Evolutionary conservation across 169 alveolate genomes (phyloP).

Genomic region (Eimeria mitis): DNA sequence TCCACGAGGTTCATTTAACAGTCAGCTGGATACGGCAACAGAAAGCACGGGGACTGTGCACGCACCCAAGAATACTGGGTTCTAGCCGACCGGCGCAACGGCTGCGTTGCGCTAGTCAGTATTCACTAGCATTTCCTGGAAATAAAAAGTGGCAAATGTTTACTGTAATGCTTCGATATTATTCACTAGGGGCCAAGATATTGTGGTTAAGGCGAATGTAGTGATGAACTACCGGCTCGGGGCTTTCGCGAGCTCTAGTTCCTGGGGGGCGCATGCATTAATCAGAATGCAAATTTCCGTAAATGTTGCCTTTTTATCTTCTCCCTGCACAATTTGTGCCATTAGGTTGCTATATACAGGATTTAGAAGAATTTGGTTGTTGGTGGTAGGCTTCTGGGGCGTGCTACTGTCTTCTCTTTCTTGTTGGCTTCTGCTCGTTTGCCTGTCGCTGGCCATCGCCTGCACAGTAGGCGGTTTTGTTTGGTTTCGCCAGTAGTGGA

Average conservation of each 20-base stretch:
- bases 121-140: not conserved
- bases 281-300: not conserved
- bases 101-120: not conserved
- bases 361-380: not conserved
- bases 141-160: not conserved
- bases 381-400: not conserved
- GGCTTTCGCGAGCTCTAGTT: slow-evolving; percentile 3
- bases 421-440: not conserved
- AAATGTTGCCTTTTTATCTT: not conserved
- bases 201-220: not conserved
- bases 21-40: not conserved
- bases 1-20: not conserved
- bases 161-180: not conserved
- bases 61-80: not conserved
- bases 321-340: not conserved
- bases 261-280: slow-evolving; percentile 4
- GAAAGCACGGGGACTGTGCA: not conserved
- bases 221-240: not conserved
- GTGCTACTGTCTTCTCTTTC: not conserved
- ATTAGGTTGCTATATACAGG: not conserved
- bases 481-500: not conserved
- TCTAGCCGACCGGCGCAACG: no score
- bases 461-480: not conserved
- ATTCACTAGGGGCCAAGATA: not conserved
- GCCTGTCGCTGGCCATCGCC: not conserved